phyloP scores from a whole-genome alignment of 768 basidiomycete species.

The Tubosaeta sp. region DNA sequence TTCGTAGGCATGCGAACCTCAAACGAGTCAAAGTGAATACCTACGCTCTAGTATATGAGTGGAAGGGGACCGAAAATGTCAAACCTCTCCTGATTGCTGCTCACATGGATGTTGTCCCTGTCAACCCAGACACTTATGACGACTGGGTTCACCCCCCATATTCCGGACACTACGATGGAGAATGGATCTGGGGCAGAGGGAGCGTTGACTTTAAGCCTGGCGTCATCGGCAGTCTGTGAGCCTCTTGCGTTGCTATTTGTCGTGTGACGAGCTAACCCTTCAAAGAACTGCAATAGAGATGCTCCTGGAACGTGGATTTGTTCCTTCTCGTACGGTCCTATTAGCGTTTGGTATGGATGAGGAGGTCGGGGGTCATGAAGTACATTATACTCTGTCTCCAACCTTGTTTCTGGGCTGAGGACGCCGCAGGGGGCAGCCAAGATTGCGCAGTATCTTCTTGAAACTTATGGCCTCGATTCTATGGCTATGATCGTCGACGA shows the following conservation, averaged over 20 bases:
- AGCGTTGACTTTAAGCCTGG: no score
- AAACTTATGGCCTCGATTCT: slow-evolving; percentile 43
- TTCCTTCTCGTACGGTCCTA: neutral
- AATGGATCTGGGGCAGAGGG: slow-evolving; percentile 43
- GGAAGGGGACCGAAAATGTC: slow-evolving; percentile 30
- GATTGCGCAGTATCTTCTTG: slow-evolving; percentile 36
- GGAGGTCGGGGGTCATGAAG: no score
- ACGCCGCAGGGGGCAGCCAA: slow-evolving; percentile 36
- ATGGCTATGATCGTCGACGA: slow-evolving; percentile 57
- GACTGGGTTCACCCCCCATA: slow-evolving; percentile 37
- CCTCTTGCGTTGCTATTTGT: no score
- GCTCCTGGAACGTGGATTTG: neutral
- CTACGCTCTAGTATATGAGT: slow-evolving; percentile 55
- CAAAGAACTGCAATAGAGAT: neutral
- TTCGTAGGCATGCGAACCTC: slow-evolving; percentile 44
- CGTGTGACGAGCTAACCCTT: no score
- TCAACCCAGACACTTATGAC: slow-evolving; percentile 8
- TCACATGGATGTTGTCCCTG: neutral
- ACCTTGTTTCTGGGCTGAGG: neutral
- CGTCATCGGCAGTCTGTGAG: no score
- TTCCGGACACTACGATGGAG: slow-evolving; percentile 31
- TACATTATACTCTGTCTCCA: no score
- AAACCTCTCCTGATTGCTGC: neutral
- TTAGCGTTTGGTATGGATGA: neutral
- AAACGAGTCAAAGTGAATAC: slow-evolving; percentile 56